A percentile compares a stretch with the other conserved stretches of the same genome.
These are phyloP conservation scores for Penicillium hesseltinei DNA, from an alignment of 2,329 filamentous ascomycete genomes.

Conservation along the genomic window DNA sequence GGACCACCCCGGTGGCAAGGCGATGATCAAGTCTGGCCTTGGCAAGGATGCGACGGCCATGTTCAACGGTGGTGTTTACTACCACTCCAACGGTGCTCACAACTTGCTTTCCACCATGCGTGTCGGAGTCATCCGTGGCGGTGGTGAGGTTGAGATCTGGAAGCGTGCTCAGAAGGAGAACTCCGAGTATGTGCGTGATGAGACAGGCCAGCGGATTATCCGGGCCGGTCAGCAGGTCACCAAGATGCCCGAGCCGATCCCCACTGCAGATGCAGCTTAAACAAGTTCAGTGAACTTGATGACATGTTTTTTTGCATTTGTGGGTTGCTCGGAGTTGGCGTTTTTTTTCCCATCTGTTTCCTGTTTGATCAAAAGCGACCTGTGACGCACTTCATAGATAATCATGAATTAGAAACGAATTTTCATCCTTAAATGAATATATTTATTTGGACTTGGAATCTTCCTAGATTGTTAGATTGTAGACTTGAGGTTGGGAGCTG, in stretches of 20 bases:
- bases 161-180: constrained; percentile 81
- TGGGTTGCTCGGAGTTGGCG: constrained; percentile 21
- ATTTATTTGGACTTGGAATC: neutral
- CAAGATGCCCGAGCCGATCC: constrained; percentile 73
- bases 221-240: constrained; percentile 84
- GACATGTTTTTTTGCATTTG: constrained; percentile 26
- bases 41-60: constrained; percentile 87
- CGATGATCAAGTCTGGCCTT: constrained; percentile 76
- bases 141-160: constrained; percentile 90
- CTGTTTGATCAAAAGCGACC: constrained; percentile 20
- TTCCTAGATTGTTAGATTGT: neutral
- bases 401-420: constrained; percentile 30
- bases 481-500: neutral
- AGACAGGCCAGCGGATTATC: constrained; percentile 75
- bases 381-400: constrained; percentile 21
- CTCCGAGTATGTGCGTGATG: constrained; percentile 75
- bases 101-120: constrained; percentile 86
- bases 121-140: constrained; percentile 80
- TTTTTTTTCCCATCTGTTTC: constrained; percentile 13
- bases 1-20: constrained; percentile 86
- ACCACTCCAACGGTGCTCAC: constrained; percentile 86
- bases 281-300: constrained; percentile 7
- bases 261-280: constrained; percentile 76
- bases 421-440: constrained; percentile 1
- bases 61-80: constrained; percentile 89